Evolutionary conservation across 2,329 filamentous ascomycete genomes (phyloP).

Genomic region (Sporothrix protearum): DNA sequence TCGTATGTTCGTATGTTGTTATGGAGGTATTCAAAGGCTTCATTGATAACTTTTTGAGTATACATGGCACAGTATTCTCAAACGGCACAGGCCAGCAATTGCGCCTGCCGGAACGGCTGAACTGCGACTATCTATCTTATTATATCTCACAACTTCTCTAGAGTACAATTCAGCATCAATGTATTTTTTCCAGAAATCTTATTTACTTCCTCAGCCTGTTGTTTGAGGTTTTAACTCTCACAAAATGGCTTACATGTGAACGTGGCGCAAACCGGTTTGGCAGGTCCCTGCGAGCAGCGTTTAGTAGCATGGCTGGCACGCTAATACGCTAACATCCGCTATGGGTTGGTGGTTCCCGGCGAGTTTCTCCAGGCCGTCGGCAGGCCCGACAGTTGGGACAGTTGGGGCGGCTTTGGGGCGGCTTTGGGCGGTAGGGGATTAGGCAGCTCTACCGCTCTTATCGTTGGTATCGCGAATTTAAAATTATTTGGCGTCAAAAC

Average conservation of each 20-base stretch:
- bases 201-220: neutral
- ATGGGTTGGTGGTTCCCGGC: neutral
- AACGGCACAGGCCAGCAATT: neutral
- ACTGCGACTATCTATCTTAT: neutral
- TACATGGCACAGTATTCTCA: neutral
- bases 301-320: neutral
- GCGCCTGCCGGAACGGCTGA: neutral
- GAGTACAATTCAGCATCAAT: neutral
- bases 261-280: neutral
- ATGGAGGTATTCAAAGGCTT: too few species aligned
- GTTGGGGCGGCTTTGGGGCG: too few species aligned
- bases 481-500: neutral
- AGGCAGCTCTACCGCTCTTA: neutral
- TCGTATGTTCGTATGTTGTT: neutral
- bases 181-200: neutral
- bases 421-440: neutral
- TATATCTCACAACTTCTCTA: too few species aligned
- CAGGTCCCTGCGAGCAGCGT: neutral
- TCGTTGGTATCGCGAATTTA: neutral
- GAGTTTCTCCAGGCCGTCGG: neutral
- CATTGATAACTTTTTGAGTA: too few species aligned
- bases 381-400: neutral
- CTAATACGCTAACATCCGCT: neutral
- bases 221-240: neutral
- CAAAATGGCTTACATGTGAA: neutral